Evolutionary conservation across 108 stramenopile species (phyloP).

Genomic region (Cyclotella kingstonii): DNA sequence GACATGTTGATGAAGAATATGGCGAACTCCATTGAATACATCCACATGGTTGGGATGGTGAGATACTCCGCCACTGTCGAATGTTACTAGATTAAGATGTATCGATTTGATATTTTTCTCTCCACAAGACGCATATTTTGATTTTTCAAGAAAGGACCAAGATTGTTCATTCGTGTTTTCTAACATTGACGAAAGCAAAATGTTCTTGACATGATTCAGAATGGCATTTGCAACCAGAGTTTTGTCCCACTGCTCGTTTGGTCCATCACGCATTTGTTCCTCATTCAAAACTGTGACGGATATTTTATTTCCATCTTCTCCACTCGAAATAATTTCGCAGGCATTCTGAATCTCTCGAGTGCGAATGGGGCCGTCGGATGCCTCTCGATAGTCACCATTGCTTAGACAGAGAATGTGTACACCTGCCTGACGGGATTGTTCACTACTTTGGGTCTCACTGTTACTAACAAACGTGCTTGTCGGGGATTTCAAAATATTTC

Average conservation of each 20-base stretch:
- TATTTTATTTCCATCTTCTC: background rate
- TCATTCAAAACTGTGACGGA: constrained; percentile 35
- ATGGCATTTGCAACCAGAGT: constrained; percentile 20
- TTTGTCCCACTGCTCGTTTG: constrained; percentile 44
- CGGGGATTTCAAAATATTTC: constrained; percentile 26
- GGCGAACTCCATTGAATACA: constrained; percentile 55
- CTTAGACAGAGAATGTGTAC: constrained; percentile 73
- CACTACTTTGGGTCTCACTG: too few relatives aligned
- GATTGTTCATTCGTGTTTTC: background rate
- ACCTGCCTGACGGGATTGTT: too few relatives aligned
- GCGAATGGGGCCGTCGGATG: constrained; percentile 63
- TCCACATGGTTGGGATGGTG: constrained; percentile 84
- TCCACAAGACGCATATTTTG: constrained; percentile 4
- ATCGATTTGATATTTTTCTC: constrained; percentile 18
- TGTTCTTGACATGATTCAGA: constrained; percentile 12
- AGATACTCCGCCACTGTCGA: constrained; percentile 73
- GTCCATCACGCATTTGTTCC: constrained; percentile 38
- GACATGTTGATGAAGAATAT: constrained; percentile 32
- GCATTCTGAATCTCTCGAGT: constrained; percentile 54
- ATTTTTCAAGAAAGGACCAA: background rate
- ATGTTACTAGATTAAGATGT: constrained; percentile 57
- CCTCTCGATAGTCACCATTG: constrained; percentile 62
- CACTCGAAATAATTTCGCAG: constrained; percentile 46
- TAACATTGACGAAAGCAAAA: background rate
- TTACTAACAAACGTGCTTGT: too few relatives aligned